A percentile compares a stretch with the other conserved stretches of the same genome.
Evolutionary conservation across 2,329 filamentous ascomycete genomes (phyloP).

Genomic region (Akanthomyces dipterigenus): DNA sequence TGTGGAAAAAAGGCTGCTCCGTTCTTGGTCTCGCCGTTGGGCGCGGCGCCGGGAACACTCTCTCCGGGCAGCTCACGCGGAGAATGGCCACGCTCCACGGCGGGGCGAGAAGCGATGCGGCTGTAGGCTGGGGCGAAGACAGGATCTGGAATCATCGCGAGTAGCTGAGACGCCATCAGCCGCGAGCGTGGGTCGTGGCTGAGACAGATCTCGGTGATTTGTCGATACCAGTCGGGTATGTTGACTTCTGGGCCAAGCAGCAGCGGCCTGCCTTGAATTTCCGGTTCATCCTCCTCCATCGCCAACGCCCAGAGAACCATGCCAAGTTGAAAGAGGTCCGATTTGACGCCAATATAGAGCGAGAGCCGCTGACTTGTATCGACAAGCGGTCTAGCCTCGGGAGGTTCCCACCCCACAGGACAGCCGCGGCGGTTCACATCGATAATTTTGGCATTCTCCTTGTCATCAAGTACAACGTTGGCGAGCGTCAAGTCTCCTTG

Average conservation of each 20-base stretch:
- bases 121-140: background rate
- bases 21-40: background rate
- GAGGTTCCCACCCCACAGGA: constrained; percentile 94
- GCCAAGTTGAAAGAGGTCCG: constrained; percentile 88
- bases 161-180: constrained; percentile 64
- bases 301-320: constrained; percentile 96
- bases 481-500: constrained; percentile 96
- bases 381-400: constrained; percentile 79
- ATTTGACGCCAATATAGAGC: constrained; percentile 98
- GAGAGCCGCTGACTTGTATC: constrained; percentile 83
- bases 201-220: constrained; percentile 70
- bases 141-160: constrained; percentile 49
- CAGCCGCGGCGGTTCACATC: constrained; percentile 98
- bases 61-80: constrained; percentile 1
- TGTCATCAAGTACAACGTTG: constrained; percentile 86
- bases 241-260: constrained; percentile 49
- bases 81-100: background rate
- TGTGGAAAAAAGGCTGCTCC: constrained; percentile 10
- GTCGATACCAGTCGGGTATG: constrained; percentile 73
- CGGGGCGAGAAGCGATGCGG: background rate
- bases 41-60: background rate
- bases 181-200: constrained; percentile 66
- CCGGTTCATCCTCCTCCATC: constrained; percentile 82
- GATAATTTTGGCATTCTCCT: constrained; percentile 89
- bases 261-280: constrained; percentile 67